These are phyloP conservation scores for Kodamaea plutei DNA, from an alignment of 1,139 yeast genomes.

Conservation along the genomic window DNA sequence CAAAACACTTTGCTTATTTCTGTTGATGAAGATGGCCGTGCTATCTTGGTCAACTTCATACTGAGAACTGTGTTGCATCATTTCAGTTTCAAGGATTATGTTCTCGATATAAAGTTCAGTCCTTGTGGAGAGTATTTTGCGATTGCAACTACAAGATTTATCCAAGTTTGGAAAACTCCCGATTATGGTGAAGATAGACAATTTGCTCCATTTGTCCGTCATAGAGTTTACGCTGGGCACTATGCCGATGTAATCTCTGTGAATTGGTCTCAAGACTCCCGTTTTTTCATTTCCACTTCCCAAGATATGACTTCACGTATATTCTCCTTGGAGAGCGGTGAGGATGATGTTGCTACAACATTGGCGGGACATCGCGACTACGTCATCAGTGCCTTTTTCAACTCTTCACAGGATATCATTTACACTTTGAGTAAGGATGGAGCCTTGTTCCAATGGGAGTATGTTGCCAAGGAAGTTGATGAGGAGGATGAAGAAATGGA, in stretches of 20 bases:
- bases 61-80: constrained; percentile 90
- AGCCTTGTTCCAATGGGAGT: constrained; percentile 90
- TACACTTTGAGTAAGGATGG: constrained; percentile 95
- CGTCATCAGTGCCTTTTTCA: constrained; percentile 83
- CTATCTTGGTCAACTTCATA: constrained; percentile 79
- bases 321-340: constrained; percentile 73
- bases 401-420: constrained; percentile 77
- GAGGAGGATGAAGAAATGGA: constrained; percentile 37
- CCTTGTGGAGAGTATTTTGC: constrained; percentile 90
- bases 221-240: constrained; percentile 90
- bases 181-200: constrained; percentile 69
- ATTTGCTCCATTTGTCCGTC: constrained; percentile 93
- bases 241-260: constrained; percentile 74
- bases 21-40: constrained; percentile 90
- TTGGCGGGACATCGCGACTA: constrained; percentile 91
- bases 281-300: constrained; percentile 81
- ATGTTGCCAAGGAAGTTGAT: constrained; percentile 47
- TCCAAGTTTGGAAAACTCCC: constrained; percentile 96
- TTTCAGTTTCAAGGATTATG: constrained; percentile 83
- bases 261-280: constrained; percentile 87
- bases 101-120: constrained; percentile 72
- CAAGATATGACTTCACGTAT: constrained; percentile 87
- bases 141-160: constrained; percentile 72
- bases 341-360: constrained; percentile 77
- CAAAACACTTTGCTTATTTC: constrained; percentile 80